Evolutionary conservation across 2,329 filamentous ascomycete species (phyloP).

Genomic region (Fusarium sp.): DNA sequence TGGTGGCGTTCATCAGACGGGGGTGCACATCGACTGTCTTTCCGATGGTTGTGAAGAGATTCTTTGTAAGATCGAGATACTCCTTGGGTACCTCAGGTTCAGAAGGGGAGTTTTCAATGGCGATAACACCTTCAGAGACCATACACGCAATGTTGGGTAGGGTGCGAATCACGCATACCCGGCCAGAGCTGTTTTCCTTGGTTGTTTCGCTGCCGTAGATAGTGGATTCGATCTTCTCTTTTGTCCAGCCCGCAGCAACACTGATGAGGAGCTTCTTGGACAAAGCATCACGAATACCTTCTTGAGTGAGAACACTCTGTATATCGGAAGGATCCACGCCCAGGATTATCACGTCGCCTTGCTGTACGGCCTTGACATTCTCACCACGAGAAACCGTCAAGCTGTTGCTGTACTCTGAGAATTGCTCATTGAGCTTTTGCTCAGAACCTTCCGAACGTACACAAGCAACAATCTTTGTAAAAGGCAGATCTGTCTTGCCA

Average conservation of each 20-base stretch:
- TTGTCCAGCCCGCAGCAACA: constrained; percentile 64
- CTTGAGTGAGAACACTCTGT: constrained; percentile 53
- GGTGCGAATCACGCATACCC: constrained; percentile 50
- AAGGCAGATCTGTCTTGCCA: constrained; percentile 32
- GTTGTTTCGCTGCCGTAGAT: constrained; percentile 51
- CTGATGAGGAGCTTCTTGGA: constrained; percentile 63
- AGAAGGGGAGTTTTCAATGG: constrained; percentile 48
- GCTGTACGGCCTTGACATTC: constrained; percentile 52
- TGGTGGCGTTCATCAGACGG: constrained; percentile 67
- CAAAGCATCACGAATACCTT: constrained; percentile 56
- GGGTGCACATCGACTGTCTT: constrained; percentile 64
- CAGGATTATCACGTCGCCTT: constrained; percentile 60
- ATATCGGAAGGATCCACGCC: constrained; percentile 62
- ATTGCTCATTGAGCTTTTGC: constrained; percentile 37
- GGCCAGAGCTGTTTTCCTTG: constrained; percentile 16
- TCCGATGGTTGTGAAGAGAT: constrained; percentile 69
- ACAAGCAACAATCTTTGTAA: constrained; percentile 48
- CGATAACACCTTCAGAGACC: constrained; percentile 52
- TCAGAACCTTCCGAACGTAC: constrained; percentile 50
- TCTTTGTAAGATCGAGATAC: constrained; percentile 49
- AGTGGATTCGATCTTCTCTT: constrained; percentile 54
- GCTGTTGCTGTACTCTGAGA: constrained; percentile 27
- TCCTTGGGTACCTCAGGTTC: constrained; percentile 38
- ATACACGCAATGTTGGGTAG: constrained; percentile 55
- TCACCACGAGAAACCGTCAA: constrained; percentile 51